These are phyloP conservation scores for Paramyrothecium roridum DNA, from an alignment of 2,329 filamentous ascomycete species.

Conservation along the genomic window DNA sequence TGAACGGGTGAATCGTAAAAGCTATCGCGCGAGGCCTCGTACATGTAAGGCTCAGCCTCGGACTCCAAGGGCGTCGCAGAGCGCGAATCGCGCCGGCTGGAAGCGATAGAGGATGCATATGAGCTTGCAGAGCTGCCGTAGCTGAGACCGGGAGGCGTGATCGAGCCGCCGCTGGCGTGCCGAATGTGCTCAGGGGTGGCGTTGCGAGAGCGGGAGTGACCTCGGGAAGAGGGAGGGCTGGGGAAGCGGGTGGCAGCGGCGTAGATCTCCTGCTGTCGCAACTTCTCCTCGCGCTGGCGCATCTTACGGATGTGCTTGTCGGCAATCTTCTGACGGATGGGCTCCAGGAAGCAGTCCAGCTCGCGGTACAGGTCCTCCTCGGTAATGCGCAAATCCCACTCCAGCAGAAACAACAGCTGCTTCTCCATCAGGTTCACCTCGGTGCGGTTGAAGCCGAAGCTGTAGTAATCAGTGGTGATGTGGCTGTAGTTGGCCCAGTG, in stretches of 20 bases:
- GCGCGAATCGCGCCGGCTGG: conserved; percentile 45
- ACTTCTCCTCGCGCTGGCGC: conserved; percentile 45
- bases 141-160: conserved; percentile 46
- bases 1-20: conserved; percentile 49
- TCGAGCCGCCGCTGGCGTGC: conserved; percentile 29
- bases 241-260: conserved; percentile 35
- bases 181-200: conserved; percentile 37
- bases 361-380: conserved; percentile 84
- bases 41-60: conserved; percentile 41
- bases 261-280: conserved; percentile 33
- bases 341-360: conserved; percentile 83
- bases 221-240: conserved; percentile 44
- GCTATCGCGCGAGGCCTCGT: conserved; percentile 31
- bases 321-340: conserved; percentile 65
- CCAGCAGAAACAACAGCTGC: conserved; percentile 89
- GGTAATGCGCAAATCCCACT: conserved; percentile 88
- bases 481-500: conserved; percentile 96
- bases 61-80: conserved; percentile 50
- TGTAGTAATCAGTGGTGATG: conserved; percentile 61
- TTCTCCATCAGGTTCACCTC: conserved; percentile 99
- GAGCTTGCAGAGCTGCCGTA: conserved; percentile 48
- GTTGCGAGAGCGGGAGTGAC: conserved; percentile 37
- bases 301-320: conserved; percentile 48
- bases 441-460: conserved; percentile 87
- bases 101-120: conserved; percentile 45